Conservation (phyloP, 208 protist genomes). For the Leishmania lainsoni region DNA sequence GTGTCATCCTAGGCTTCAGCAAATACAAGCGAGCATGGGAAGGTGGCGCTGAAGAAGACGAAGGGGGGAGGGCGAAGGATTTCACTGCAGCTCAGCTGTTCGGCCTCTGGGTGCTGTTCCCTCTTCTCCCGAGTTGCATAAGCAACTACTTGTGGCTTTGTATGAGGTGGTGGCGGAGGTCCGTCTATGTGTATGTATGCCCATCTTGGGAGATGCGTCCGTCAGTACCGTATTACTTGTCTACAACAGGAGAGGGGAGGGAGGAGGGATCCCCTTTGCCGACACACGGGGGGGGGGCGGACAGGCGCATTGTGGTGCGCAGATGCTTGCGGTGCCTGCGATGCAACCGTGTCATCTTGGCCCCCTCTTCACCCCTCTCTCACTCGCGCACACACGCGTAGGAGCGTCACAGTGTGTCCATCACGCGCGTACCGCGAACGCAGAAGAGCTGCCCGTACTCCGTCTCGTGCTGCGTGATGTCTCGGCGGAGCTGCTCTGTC, state of each 20-base stretch:
- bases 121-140: not conserved
- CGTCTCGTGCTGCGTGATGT: constrained; percentile 58
- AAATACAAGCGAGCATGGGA: not conserved
- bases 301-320: not conserved
- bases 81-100: not conserved
- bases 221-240: not conserved
- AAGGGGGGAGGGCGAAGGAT: too few species aligned
- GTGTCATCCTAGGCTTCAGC: not conserved
- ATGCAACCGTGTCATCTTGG: not conserved
- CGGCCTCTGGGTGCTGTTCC: not conserved
- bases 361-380: not conserved
- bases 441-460: constrained; percentile 47
- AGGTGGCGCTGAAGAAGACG: not conserved
- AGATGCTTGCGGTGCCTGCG: not conserved
- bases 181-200: not conserved
- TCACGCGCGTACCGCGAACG: constrained; percentile 45
- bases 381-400: not conserved
- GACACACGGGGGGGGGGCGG: not conserved
- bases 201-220: not conserved
- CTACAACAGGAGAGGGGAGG: not conserved
- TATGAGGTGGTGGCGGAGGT: too few species aligned
- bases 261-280: not conserved
- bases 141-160: too few species aligned
- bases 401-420: constrained; percentile 37
- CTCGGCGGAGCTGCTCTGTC: constrained; percentile 53